Percentiles rank a stretch among this genome's conserved stretches.
These are phyloP conservation scores for Globisporangium viniferum DNA, from an alignment of 352 stramenopile genomes.

Conservation along the genomic window DNA sequence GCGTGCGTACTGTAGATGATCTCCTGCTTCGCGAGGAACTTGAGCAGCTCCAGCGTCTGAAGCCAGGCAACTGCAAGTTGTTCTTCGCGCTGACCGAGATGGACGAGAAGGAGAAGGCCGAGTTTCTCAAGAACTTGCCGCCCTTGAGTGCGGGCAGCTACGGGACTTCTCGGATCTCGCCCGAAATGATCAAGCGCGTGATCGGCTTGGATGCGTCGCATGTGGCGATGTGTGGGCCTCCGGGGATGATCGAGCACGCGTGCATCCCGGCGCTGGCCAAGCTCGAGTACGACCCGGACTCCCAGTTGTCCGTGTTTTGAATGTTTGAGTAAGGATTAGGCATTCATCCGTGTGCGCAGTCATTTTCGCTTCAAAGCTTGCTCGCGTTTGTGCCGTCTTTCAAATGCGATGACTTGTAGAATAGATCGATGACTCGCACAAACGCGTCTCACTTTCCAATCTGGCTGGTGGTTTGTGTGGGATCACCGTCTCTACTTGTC, in stretches of 20 bases:
- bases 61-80: slow-evolving; percentile 33
- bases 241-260: slow-evolving; percentile 93
- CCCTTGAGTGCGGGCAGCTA: slow-evolving; percentile 29
- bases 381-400: too few relatives aligned
- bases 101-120: slow-evolving; percentile 32
- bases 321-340: too few relatives aligned
- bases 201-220: slow-evolving; percentile 69
- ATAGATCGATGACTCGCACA: too few relatives aligned
- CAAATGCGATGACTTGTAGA: too few relatives aligned
- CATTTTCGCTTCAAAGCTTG: too few relatives aligned
- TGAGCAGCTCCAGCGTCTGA: slow-evolving; percentile 56
- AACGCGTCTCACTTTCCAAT: too few relatives aligned
- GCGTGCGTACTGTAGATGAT: slow-evolving; percentile 88
- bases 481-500: too few relatives aligned
- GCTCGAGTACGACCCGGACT: slow-evolving; percentile 83
- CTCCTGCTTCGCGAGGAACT: slow-evolving; percentile 91
- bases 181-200: slow-evolving; percentile 82
- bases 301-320: slow-evolving; percentile 11
- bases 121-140: slow-evolving; percentile 34
- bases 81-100: slow-evolving; percentile 53
- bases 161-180: slow-evolving; percentile 83
- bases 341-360: too few relatives aligned
- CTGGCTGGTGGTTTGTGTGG: too few relatives aligned
- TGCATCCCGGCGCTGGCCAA: slow-evolving; percentile 86
- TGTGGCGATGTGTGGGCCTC: slow-evolving; percentile 91